Conservation (phyloP, 352 stramenopile species). For the Phytopythium mirpurense region DNA sequence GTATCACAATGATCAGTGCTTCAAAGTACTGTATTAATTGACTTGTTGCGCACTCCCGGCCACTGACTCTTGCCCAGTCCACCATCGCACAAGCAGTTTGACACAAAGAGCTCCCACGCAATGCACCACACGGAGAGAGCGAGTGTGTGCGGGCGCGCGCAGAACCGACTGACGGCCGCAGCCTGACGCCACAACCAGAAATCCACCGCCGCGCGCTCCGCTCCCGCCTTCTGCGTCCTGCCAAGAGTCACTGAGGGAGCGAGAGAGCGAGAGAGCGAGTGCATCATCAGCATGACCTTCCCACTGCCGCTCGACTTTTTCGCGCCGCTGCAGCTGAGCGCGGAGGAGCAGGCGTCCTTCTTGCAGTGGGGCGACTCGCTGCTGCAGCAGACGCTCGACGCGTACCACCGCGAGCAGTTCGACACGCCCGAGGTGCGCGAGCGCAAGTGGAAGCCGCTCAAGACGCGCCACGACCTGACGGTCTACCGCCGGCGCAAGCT, state of each 20-base stretch:
- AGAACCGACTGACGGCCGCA: not conserved
- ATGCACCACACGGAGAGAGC: not conserved
- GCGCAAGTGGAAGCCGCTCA: constrained; percentile 68
- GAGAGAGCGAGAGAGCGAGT: not conserved
- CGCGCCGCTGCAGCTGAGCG: constrained; percentile 37
- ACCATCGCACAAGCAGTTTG: no score
- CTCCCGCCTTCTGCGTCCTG: no score
- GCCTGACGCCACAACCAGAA: constrained; percentile 3
- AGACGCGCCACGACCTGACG: constrained; percentile 50
- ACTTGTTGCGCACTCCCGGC: no score
- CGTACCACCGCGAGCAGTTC: constrained; percentile 65
- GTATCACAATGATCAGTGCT: no score
- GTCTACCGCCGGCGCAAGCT: constrained; percentile 54
- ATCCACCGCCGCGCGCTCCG: not conserved
- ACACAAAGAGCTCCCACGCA: no score
- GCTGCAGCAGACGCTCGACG: constrained; percentile 60
- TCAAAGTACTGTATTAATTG: no score
- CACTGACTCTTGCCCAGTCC: no score
- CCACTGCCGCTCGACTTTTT: constrained; percentile 62
- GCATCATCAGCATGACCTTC: constrained; percentile 52
- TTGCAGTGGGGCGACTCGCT: constrained; percentile 60
- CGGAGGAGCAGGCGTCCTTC: constrained; percentile 42
- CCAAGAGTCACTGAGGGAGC: not conserved
- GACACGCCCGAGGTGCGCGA: constrained; percentile 53
- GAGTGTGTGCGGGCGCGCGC: not conserved